Conservation (phyloP, 805 yeast species). For the Danielia oregonensis region DNA sequence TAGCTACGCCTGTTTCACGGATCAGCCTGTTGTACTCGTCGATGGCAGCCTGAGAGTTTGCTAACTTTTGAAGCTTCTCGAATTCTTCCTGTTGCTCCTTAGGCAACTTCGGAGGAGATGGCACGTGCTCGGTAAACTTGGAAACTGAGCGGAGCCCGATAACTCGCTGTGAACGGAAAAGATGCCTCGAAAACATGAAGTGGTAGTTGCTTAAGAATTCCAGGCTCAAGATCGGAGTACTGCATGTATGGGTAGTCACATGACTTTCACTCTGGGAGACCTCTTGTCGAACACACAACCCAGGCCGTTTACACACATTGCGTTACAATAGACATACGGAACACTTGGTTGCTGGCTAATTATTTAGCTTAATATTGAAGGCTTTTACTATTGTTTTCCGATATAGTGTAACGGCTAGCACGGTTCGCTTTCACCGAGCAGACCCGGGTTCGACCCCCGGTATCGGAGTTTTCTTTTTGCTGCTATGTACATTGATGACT, state of each 20-base stretch:
- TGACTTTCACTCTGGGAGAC: too few species aligned
- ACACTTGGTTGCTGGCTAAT: too few species aligned
- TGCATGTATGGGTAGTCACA: too few species aligned
- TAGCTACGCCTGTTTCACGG: slow-evolving; percentile 17
- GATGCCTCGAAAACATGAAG: neutral
- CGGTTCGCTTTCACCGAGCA: slow-evolving; percentile 81
- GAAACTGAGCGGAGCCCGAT: slow-evolving; percentile 3
- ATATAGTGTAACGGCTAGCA: slow-evolving; percentile 78
- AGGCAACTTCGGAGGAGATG: slow-evolving; percentile 68
- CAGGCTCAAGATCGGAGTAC: too few species aligned
- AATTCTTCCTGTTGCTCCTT: slow-evolving; percentile 87
- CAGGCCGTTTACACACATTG: too few species aligned
- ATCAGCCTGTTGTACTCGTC: slow-evolving; percentile 63
- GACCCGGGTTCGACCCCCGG: slow-evolving; percentile 84
- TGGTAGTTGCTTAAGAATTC: too few species aligned
- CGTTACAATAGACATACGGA: too few species aligned
- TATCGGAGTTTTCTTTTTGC: slow-evolving; percentile 48
- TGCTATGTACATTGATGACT: neutral
- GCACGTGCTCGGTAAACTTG: slow-evolving; percentile 24
- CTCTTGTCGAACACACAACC: too few species aligned
- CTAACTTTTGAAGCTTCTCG: slow-evolving; percentile 77
- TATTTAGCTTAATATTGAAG: too few species aligned
- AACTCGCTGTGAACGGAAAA: neutral
- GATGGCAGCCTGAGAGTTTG: slow-evolving; percentile 73
- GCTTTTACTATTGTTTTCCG: slow-evolving; percentile 38